A percentile compares a stretch with the other conserved stretches of the same genome.
Evolutionary conservation across 202 grass and related monocot species (phyloP).

Genomic region (Setaria viridis): DNA sequence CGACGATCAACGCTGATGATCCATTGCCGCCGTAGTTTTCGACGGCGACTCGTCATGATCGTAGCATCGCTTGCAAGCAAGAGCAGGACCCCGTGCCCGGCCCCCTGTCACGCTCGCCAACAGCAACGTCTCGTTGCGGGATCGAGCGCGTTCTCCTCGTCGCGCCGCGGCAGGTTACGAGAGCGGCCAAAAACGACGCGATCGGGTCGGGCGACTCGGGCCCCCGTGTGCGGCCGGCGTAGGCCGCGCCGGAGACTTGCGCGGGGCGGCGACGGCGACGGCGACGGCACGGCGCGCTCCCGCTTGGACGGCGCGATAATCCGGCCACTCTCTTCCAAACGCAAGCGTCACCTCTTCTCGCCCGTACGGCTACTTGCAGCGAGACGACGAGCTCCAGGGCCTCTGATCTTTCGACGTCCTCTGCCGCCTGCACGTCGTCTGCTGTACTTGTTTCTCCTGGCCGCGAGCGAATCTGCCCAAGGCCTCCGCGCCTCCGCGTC

Average conservation of each 20-base stretch:
- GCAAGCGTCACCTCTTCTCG: not conserved
- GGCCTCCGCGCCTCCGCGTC: not conserved
- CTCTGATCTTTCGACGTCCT: not conserved
- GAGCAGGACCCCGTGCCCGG: not conserved
- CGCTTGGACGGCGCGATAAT: not conserved
- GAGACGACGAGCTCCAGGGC: not conserved
- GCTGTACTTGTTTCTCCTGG: not conserved
- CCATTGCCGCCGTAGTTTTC: not conserved
- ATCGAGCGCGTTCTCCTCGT: not conserved
- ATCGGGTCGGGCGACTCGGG: not conserved
- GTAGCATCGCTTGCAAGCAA: conserved; percentile 39
- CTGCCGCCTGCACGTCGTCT: not conserved
- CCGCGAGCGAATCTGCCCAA: not conserved
- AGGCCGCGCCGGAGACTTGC: not conserved
- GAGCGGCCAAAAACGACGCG: no score
- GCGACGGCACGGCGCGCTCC: not conserved
- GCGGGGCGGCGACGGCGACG: not conserved
- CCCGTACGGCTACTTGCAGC: not conserved
- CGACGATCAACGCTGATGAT: not conserved
- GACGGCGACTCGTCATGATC: conserved; percentile 28
- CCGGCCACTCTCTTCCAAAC: not conserved
- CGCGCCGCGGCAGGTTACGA: not conserved
- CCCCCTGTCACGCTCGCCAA: not conserved
- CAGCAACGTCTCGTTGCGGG: not conserved
- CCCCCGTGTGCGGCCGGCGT: not conserved